phyloP scores from a whole-genome alignment of 1,139 yeast genomes.

The Hansenula sp. region DNA sequence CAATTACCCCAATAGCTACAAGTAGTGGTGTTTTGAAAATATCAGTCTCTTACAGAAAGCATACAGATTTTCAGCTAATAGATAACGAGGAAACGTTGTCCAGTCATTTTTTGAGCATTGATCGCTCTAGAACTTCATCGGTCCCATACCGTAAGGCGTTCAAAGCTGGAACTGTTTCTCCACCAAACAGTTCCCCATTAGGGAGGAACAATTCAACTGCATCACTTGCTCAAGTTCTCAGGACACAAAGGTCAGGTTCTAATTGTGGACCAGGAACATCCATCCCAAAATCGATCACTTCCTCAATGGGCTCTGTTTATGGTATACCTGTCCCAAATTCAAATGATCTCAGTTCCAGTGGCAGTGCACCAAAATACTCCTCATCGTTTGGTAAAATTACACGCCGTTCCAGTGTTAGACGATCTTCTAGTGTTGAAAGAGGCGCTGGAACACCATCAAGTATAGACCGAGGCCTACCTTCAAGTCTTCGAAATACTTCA shows the following conservation, averaged over 20 bases:
- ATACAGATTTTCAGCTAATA: constrained; percentile 61
- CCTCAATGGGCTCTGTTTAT: constrained; percentile 20
- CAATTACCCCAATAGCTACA: constrained; percentile 68
- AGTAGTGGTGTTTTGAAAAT: constrained; percentile 69
- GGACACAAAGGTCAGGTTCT: constrained; percentile 29
- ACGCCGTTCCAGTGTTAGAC: constrained; percentile 33
- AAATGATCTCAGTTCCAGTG: constrained; percentile 29
- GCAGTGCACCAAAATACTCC: constrained; percentile 33
- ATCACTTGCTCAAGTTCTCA: constrained; percentile 29
- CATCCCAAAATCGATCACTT: constrained; percentile 30
- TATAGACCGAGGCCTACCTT: constrained; percentile 12
- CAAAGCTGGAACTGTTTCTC: constrained; percentile 16
- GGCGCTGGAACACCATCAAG: constrained; percentile 11
- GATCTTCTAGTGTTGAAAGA: constrained; percentile 27
- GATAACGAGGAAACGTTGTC: constrained; percentile 66
- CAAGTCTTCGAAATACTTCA: constrained; percentile 12
- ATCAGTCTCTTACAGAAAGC: constrained; percentile 75
- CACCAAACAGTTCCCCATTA: constrained; percentile 16
- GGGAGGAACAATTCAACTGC: constrained; percentile 35
- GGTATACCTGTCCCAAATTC: constrained; percentile 10
- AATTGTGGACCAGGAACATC: constrained; percentile 14
- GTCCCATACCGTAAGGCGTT: constrained; percentile 15
- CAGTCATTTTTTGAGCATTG: constrained; percentile 51
- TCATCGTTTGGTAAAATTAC: constrained; percentile 35
- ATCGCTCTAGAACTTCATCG: constrained; percentile 23